Evolutionary conservation across 306 rosid genomes (phyloP).

Genomic region (Quercus suber): DNA sequence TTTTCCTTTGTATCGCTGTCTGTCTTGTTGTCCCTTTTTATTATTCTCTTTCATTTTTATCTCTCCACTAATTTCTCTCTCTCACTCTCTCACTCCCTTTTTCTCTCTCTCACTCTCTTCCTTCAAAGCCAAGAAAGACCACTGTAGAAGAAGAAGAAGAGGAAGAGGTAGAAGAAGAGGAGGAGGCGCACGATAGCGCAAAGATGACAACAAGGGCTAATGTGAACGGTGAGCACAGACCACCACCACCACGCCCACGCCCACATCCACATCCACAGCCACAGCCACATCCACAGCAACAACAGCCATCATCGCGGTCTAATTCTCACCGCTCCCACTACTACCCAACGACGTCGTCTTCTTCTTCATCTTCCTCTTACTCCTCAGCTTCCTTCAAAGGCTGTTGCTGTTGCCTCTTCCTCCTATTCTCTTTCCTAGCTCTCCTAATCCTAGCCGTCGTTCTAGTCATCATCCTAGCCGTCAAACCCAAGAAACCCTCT

Average conservation of each 20-base stretch:
- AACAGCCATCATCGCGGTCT: not conserved
- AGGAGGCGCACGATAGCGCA: not conserved
- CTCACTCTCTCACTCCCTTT: not conserved
- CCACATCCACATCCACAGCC: not conserved
- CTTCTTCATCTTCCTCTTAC: constrained; percentile 28
- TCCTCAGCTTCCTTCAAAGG: constrained; percentile 77
- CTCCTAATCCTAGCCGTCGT: constrained; percentile 68
- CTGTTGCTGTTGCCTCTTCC: constrained; percentile 92
- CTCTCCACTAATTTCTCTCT: not conserved
- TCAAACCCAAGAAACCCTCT: constrained; percentile 89
- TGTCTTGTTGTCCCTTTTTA: not conserved
- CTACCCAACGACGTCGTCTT: constrained; percentile 39
- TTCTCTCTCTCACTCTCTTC: not conserved
- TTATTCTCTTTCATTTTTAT: not conserved
- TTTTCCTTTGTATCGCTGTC: not conserved
- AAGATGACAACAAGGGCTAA: not conserved
- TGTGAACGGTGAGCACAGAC: not conserved
- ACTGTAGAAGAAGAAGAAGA: no score
- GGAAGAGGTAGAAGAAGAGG: not conserved
- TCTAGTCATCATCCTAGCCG: constrained; percentile 73
- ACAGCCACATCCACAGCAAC: not conserved
- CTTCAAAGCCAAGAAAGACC: not conserved
- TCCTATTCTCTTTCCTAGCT: constrained; percentile 78
- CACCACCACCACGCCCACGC: not conserved
- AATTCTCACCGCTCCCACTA: constrained; percentile 22